A percentile compares a stretch with the other conserved stretches of the same genome.
These are phyloP conservation scores for Urochloa ruziziensis DNA, from an alignment of 176 grass and related monocot genomes.

Conservation along the genomic window DNA sequence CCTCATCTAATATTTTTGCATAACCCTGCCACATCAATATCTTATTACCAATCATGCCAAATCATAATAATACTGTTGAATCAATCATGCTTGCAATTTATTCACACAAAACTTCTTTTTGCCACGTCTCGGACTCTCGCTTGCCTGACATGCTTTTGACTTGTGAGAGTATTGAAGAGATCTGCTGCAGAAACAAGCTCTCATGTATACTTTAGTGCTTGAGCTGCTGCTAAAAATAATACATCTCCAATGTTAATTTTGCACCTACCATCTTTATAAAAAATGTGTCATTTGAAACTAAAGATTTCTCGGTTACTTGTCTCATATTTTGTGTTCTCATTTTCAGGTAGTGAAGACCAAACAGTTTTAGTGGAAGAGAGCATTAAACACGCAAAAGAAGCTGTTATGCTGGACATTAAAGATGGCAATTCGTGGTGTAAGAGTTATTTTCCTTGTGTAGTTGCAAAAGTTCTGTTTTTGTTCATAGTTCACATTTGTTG, in stretches of 20 bases:
- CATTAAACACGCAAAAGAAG: conserved; percentile 95
- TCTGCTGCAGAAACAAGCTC: conserved; percentile 1
- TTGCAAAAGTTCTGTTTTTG: conserved; percentile 3
- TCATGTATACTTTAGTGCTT: background rate
- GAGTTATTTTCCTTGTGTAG: conserved; percentile 42
- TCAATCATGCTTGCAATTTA: background rate
- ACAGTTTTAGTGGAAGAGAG: conserved; percentile 74
- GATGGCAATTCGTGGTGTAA: conserved; percentile 99
- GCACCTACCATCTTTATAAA: background rate
- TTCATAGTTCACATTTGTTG: background rate
- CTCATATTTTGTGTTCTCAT: background rate
- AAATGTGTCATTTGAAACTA: background rate
- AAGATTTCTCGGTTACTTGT: background rate
- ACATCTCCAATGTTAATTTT: background rate
- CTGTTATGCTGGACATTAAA: conserved; percentile 84
- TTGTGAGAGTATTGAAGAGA: background rate
- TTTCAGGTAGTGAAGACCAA: conserved; percentile 69
- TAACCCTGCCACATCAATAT: background rate
- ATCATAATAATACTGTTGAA: background rate
- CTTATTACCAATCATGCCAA: background rate
- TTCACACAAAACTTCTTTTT: background rate
- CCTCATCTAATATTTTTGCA: background rate
- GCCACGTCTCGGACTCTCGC: background rate
- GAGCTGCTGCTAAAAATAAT: background rate
- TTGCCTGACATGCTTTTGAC: background rate